Evolutionary conservation across 495 filamentous ascomycete genomes (phyloP), one percentile per base, ranked within the genome.

Genomic region (Aspergillus haitiensis): DNA sequence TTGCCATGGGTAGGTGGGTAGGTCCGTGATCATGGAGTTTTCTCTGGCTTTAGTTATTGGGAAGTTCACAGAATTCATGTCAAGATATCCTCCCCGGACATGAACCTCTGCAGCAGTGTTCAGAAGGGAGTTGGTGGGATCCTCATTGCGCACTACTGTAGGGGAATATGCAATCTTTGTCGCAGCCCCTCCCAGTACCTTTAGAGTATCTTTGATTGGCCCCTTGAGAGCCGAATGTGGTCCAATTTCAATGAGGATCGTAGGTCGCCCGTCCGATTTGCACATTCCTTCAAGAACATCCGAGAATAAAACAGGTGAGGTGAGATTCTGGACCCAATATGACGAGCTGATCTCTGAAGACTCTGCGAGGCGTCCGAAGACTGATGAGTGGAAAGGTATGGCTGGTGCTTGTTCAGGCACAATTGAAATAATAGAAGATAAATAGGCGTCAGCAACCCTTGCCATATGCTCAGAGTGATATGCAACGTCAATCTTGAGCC

Each of bases 391-490:
- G 37, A 40, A 40, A 13, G 37, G 37, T 9, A 40, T 4, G 37
- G 13, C 13, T 13, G 13, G 21, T 16, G 10, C 10, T 21, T 5
- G 45, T 0, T 4, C 16, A 1, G 5, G n/a, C 34, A 1, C 32
- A 4, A 12, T 53, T 6, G 31, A 47, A 21, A 12, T 32, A 13
- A 10, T 40, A 1, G 40, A 21, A n/a, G 11, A 16, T 5, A 16
- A 8, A 16, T 46, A 46, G 8, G 11, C 6, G 3, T 60, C 33
- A 2, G 37, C 32, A 27, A 60, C 39, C 27, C 21, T 16, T 21
- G 53, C 9, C 27, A 60, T 54, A 27, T 60, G 58, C 7, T 53
- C 15, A 10, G 49, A 54, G 50, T 60, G 58, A n/a, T 54, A 60
- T 4, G 50, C 58, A 11, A 47, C 39, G 1, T 37, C 53, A n/a